Evolutionary conservation across 805 yeast genomes (phyloP).

Genomic region (Candida coquimbonensis): DNA sequence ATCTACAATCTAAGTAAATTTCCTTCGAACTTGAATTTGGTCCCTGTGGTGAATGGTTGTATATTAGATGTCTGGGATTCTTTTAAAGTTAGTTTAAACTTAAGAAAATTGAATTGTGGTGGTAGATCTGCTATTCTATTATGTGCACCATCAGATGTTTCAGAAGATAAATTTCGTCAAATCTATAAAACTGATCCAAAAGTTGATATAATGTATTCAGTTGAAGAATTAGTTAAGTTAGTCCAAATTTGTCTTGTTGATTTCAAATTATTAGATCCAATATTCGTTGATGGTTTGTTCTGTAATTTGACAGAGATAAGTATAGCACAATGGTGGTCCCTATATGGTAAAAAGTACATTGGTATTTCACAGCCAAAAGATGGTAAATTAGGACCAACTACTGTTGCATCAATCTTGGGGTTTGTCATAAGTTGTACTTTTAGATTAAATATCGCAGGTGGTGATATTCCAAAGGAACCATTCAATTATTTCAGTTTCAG

Average conservation of each 20-base stretch:
- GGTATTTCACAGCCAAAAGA: constrained; percentile 32
- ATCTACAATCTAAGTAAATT: constrained; percentile 79
- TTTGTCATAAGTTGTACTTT: constrained; percentile 60
- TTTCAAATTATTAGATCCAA: constrained; percentile 63
- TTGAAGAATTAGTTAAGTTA: constrained; percentile 57
- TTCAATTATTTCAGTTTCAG: constrained; percentile 67
- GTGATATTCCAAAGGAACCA: constrained; percentile 76
- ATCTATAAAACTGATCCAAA: constrained; percentile 52
- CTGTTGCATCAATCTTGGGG: constrained; percentile 78
- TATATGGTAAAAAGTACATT: constrained; percentile 49
- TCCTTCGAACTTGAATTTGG: constrained; percentile 65
- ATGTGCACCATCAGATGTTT: constrained; percentile 67
- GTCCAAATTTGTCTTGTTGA: constrained; percentile 74
- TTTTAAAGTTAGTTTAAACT: constrained; percentile 69
- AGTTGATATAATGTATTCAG: constrained; percentile 21
- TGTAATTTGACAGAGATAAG: constrained; percentile 75
- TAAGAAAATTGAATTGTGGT: constrained; percentile 73
- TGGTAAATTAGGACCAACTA: constrained; percentile 53
- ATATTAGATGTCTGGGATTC: constrained; percentile 39
- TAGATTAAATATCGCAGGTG: constrained; percentile 53
- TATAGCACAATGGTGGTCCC: constrained; percentile 73
- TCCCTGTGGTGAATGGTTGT: constrained; percentile 59
- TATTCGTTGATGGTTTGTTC: constrained; percentile 74
- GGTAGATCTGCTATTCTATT: constrained; percentile 76
- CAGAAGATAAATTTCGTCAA: constrained; percentile 74